Percentiles rank a stretch among this genome's conserved stretches.
phyloP scores from a whole-genome alignment of 257 asterid genomes.

The Fraxinus quadrangulata region DNA sequence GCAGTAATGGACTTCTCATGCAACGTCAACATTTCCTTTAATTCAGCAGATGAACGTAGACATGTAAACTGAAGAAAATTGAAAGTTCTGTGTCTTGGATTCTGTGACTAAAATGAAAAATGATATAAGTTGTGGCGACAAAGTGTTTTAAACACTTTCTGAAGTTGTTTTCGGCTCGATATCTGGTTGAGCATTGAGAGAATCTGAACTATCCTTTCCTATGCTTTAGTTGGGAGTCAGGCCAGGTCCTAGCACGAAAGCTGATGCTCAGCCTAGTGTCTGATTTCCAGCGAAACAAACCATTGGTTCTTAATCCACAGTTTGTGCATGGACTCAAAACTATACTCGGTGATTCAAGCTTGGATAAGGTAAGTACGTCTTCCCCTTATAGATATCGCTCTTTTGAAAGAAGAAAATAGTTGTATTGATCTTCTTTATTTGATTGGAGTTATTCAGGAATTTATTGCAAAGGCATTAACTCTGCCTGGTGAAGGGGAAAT shows the following conservation, averaged over 20 bases:
- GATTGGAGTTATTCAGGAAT: slow-evolving; percentile 49
- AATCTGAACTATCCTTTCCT: slow-evolving; percentile 12
- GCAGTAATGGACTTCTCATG: background rate
- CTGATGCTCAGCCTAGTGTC: slow-evolving; percentile 72
- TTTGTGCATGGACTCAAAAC: slow-evolving; percentile 68
- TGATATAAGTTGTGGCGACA: background rate
- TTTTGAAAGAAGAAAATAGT: background rate
- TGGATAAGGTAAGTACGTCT: slow-evolving; percentile 62
- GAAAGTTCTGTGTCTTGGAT: background rate
- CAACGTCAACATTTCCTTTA: background rate
- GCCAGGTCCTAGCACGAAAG: slow-evolving; percentile 78
- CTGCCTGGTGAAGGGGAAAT: slow-evolving; percentile 82
- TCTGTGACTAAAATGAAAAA: background rate
- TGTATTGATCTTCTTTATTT: slow-evolving; percentile 16
- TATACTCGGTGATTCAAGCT: slow-evolving; percentile 55
- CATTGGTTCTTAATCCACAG: slow-evolving; percentile 66
- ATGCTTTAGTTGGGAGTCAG: slow-evolving; percentile 75
- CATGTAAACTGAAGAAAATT: background rate
- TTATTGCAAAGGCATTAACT: slow-evolving; percentile 78
- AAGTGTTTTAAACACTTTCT: background rate
- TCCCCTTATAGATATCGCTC: background rate
- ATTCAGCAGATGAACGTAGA: background rate
- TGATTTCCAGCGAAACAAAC: slow-evolving; percentile 67
- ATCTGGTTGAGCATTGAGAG: slow-evolving; percentile 8
- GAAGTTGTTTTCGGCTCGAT: background rate